Evolutionary conservation across 306 rosid species (phyloP).

Genomic region (Acacia confusa): DNA sequence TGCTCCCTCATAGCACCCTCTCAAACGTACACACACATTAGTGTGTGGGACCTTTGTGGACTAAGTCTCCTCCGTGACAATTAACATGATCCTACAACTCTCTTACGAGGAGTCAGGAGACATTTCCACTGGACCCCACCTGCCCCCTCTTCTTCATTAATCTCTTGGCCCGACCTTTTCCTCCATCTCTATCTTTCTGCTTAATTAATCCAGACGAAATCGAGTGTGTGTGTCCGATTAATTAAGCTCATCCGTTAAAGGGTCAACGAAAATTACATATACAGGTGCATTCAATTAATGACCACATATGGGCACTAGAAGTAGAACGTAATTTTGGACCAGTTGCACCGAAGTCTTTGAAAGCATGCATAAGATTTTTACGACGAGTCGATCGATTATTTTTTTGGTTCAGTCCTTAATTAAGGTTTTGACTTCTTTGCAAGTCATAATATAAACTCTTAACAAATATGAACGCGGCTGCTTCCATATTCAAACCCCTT

Average conservation of each 20-base stretch:
- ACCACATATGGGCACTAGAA: neutral
- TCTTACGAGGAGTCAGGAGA: constrained; percentile 61
- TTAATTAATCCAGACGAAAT: neutral
- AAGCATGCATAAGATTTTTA: constrained; percentile 9
- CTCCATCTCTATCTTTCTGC: neutral
- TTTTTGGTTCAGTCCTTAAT: neutral
- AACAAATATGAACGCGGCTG: neutral
- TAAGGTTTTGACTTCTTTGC: constrained; percentile 23
- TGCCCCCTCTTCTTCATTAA: constrained; percentile 50
- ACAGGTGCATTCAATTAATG: constrained; percentile 24
- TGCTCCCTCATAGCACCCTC: constrained; percentile 52
- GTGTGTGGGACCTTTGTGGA: constrained; percentile 46
- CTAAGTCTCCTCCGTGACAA: constrained; percentile 51
- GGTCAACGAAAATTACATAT: constrained; percentile 49
- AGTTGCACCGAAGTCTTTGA: neutral
- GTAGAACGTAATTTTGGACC: constrained; percentile 25
- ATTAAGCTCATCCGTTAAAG: neutral
- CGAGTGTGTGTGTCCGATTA: constrained; percentile 6
- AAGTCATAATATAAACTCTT: constrained; percentile 1
- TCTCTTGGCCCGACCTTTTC: constrained; percentile 43
- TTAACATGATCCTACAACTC: constrained; percentile 64
- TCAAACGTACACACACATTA: constrained; percentile 36
- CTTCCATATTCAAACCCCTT: constrained; percentile 17
- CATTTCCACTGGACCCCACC: constrained; percentile 56
- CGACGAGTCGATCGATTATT: neutral